Evolutionary conservation across 2,329 filamentous ascomycete species (phyloP).

Genomic region (Sphaerostilbella broomeana): DNA sequence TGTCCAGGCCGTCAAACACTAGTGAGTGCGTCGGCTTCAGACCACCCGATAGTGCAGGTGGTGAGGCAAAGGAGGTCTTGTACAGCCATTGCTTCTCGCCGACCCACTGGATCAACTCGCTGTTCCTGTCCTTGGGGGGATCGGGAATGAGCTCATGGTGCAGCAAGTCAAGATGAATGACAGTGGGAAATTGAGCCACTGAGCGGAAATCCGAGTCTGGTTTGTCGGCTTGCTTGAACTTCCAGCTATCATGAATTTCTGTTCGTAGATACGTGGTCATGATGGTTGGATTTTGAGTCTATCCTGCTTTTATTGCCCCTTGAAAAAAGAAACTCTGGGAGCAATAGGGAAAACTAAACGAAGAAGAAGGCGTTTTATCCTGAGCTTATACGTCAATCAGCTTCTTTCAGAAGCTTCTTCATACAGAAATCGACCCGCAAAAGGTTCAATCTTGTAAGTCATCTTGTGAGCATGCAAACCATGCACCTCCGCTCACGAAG

Average conservation of each 20-base stretch:
- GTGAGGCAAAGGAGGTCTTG: not conserved
- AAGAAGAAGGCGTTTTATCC: no score
- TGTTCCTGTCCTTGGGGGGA: conserved; percentile 4
- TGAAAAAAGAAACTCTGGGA: no score
- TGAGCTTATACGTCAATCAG: no score
- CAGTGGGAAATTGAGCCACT: conserved; percentile 3
- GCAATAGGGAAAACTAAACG: no score
- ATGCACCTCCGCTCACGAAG: no score
- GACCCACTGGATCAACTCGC: conserved; percentile 8
- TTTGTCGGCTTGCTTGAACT: conserved; percentile 5
- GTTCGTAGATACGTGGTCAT: conserved; percentile 1
- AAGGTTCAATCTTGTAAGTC: no score
- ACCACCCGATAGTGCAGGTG: not conserved
- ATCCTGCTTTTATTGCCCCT: no score
- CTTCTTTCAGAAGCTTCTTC: no score
- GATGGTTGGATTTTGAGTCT: no score
- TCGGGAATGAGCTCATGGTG: conserved; percentile 1
- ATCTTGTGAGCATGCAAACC: no score
- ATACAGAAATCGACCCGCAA: no score
- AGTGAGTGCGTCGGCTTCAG: not conserved
- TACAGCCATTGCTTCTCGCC: conserved; percentile 8
- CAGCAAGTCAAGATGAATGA: conserved; percentile 6
- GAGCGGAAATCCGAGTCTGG: conserved; percentile 3
- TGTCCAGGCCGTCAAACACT: conserved; percentile 9
- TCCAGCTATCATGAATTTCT: not conserved